A percentile compares a stretch with the other conserved stretches of the same genome.
These are phyloP conservation scores for Rachicladosporium sp. DNA, from an alignment of 2,329 filamentous ascomycete genomes.

Conservation along the genomic window DNA sequence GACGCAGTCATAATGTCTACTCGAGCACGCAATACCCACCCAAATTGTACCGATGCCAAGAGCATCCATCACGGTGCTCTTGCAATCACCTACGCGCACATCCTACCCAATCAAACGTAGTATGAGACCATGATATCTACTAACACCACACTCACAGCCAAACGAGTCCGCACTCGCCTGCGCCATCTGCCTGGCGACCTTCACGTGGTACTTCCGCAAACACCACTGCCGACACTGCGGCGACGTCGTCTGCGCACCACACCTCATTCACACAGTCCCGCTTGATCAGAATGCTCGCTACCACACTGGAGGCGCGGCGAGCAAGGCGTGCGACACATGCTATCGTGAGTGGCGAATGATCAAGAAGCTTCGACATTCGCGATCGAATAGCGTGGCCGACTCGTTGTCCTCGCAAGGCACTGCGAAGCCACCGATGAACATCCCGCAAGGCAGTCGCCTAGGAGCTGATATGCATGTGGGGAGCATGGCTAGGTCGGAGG, in stretches of 20 bases:
- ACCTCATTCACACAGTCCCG: constrained; percentile 53
- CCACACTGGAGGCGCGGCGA: constrained; percentile 54
- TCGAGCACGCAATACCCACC: too few species aligned
- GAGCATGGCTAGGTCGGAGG: constrained; percentile 22
- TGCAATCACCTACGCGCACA: too few species aligned
- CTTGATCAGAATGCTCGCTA: constrained; percentile 70
- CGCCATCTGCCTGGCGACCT: constrained; percentile 59
- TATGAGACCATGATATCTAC: background rate
- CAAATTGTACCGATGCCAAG: too few species aligned
- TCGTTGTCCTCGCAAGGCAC: constrained; percentile 4
- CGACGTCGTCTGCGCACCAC: constrained; percentile 66
- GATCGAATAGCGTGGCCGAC: constrained; percentile 18
- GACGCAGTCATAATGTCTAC: too few species aligned
- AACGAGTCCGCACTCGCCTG: constrained; percentile 56
- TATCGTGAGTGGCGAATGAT: constrained; percentile 56
- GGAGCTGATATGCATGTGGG: constrained; percentile 17
- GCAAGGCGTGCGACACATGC: constrained; percentile 61
- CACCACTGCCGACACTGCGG: constrained; percentile 75
- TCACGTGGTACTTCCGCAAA: constrained; percentile 62
- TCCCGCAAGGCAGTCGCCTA: constrained; percentile 11
- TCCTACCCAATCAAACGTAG: too few species aligned
- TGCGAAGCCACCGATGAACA: constrained; percentile 13
- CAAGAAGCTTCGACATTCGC: constrained; percentile 41
- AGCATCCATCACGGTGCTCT: too few species aligned
- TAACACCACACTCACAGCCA: constrained; percentile 37